Percentiles rank a stretch among this genome's conserved stretches.
Conservation (phyloP, 1,284 basidiomycete species). For the Marasmius fiardii region DNA sequence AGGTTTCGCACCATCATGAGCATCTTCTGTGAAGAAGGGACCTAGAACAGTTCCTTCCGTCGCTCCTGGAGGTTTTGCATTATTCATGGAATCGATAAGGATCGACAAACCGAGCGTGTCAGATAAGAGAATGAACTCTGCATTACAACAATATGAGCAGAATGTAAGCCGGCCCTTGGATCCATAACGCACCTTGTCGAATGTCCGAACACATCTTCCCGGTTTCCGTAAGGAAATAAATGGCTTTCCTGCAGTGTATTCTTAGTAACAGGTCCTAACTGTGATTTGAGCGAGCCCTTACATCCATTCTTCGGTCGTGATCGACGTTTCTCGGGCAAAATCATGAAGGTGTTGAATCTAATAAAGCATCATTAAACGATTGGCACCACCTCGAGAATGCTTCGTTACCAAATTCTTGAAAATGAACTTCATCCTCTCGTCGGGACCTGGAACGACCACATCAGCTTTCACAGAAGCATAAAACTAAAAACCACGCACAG, state of each 20-base stretch:
- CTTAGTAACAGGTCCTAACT: neutral
- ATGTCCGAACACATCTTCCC: slow-evolving; percentile 72
- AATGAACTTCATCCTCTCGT: slow-evolving; percentile 39
- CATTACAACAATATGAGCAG: neutral
- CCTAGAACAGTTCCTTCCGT: slow-evolving; percentile 80
- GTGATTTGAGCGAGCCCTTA: slow-evolving; percentile 17
- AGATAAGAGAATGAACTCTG: slow-evolving; percentile 81
- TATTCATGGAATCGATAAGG: slow-evolving; percentile 76
- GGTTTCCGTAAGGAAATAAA: slow-evolving; percentile 72
- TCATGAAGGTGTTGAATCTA: slow-evolving; percentile 61
- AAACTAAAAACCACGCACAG: slow-evolving; percentile 24
- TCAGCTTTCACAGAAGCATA: neutral
- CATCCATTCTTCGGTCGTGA: slow-evolving; percentile 87
- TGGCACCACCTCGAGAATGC: no score
- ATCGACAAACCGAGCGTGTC: slow-evolving; percentile 78
- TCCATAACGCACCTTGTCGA: slow-evolving; percentile 47
- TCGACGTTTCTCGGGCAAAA: slow-evolving; percentile 66
- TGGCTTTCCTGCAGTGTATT: slow-evolving; percentile 40
- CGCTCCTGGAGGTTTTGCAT: slow-evolving; percentile 60
- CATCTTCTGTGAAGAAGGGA: slow-evolving; percentile 83
- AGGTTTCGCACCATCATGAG: slow-evolving; percentile 53
- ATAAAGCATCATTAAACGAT: no score
- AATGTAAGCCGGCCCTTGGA: neutral
- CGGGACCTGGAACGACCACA: slow-evolving; percentile 25
- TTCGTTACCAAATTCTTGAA: slow-evolving; percentile 36